Percentiles rank a stretch among this genome's conserved stretches.
phyloP scores from a whole-genome alignment of 202 grass and related monocot genomes.

The Setaria viridis region DNA sequence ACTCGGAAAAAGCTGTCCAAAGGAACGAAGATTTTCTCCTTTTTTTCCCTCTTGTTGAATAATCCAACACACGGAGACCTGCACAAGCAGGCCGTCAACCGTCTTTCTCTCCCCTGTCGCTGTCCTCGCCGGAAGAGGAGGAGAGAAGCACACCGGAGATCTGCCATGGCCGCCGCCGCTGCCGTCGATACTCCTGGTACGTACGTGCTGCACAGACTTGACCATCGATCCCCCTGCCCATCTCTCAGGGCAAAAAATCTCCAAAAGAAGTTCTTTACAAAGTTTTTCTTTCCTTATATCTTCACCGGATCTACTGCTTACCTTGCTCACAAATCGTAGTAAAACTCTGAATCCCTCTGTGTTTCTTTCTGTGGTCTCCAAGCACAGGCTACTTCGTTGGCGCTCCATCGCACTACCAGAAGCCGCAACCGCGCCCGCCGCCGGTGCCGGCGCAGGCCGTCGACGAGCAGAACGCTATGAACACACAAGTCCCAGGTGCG shows the following conservation, averaged over 20 bases:
- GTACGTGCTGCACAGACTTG: neutral
- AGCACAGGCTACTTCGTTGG: constrained; percentile 3
- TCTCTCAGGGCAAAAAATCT: neutral
- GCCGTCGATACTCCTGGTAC: neutral
- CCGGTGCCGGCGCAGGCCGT: neutral
- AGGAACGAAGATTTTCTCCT: neutral
- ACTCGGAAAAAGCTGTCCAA: neutral
- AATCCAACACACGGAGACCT: neutral
- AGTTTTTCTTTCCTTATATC: neutral
- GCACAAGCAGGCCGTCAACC: neutral
- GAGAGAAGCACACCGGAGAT: neutral
- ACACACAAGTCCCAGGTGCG: neutral
- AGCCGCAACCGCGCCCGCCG: neutral
- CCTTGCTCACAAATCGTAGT: neutral
- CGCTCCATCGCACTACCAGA: neutral
- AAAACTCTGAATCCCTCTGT: too few species aligned
- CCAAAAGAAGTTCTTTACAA: neutral
- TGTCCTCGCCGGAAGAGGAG: neutral
- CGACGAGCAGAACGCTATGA: neutral
- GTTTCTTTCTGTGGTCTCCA: neutral
- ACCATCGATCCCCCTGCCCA: neutral
- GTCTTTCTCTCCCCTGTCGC: neutral
- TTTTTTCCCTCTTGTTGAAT: neutral
- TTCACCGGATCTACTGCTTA: neutral
- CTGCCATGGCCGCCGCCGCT: neutral